These are phyloP conservation scores for Backusella tarrabulga DNA, from an alignment of 192 early-diverging fungal species.

Conservation along the genomic window DNA sequence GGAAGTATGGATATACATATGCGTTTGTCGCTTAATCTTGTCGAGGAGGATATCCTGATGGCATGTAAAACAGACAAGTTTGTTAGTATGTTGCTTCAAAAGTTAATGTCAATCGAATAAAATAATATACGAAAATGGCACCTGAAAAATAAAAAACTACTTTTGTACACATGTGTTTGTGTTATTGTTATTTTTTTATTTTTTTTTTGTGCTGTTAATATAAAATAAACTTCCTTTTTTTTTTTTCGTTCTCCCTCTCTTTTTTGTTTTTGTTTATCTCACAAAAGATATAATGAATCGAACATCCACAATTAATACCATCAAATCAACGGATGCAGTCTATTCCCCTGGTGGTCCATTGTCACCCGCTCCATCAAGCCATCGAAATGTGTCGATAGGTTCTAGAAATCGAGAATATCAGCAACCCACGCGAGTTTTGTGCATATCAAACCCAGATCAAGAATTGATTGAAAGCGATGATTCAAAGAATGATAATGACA, in stretches of 20 bases:
- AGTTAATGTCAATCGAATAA: background rate
- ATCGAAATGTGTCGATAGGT: background rate
- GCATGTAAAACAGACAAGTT: slow-evolving; percentile 65
- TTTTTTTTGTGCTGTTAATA: background rate
- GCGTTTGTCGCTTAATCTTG: slow-evolving; percentile 67
- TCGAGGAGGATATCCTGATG: slow-evolving; percentile 78
- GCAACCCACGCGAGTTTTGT: background rate
- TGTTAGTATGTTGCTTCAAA: slow-evolving; percentile 49
- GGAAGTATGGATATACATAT: slow-evolving; percentile 67
- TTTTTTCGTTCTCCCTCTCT: background rate
- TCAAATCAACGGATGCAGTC: background rate
- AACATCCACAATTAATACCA: background rate
- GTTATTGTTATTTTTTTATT: background rate
- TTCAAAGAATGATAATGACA: background rate
- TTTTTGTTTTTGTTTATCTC: background rate
- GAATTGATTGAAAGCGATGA: background rate
- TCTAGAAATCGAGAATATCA: background rate
- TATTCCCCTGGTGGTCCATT: background rate
- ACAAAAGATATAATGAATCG: background rate
- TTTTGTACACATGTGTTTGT: background rate
- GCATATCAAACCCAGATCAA: slow-evolving; percentile 2
- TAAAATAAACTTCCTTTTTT: background rate
- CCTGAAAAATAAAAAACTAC: background rate
- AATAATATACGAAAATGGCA: background rate
- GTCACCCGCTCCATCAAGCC: background rate